Base-by-base conservation (phyloP, 2,329 filamentous ascomycete species). In the Aureobasidium leucospermi region DNA sequence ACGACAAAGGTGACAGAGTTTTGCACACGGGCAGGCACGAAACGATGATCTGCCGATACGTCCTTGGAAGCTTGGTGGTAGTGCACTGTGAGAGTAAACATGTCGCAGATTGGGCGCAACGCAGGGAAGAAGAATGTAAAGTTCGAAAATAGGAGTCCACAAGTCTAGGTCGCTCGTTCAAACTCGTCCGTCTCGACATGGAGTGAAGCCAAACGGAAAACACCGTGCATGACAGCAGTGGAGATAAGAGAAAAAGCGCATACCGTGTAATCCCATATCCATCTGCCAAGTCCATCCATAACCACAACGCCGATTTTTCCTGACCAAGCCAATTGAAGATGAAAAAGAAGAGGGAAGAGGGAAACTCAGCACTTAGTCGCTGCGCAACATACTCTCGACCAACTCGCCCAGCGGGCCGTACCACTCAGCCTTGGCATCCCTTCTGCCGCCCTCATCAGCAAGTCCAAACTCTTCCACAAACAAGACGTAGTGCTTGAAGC, bases 401-500 rank as follows among this genome's bases (percentile, higher is more conserved):
- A 99, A 78, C 74, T 99, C 94, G 10, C 93, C 93, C 60, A 99
- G 74, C 11, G 94, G 94, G 1, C 94, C 94, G 88, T 93, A 99
- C 78, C 93, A 99, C 74, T 99, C 94, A n/a, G 67, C 67, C 3
- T 60, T 60, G 13, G 58, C 58, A 63, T 68, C 70, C 67, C 68
- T 71, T 58, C 66, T 69, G 4, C 71, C 70, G 60, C 73, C 74
- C 53, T 93, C 94, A 69, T 86, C 95, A 31, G 91, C 91, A 66
- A 99, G 77, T 66, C 85, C 86, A 76, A 97, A 94, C 81, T 99
- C 95, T 73, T 99, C 92, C 67, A 99, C 91, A 75, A 99, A 99
- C 61, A 99, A 83, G 63, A 99, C 94, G 71, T 97, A 99, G 76
- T 99, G 94, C 82, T 99, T 99, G 85, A 99, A 99, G 76, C 90